Conservation (phyloP, 164 flowering plant species). For the Chimonanthus praecox region DNA sequence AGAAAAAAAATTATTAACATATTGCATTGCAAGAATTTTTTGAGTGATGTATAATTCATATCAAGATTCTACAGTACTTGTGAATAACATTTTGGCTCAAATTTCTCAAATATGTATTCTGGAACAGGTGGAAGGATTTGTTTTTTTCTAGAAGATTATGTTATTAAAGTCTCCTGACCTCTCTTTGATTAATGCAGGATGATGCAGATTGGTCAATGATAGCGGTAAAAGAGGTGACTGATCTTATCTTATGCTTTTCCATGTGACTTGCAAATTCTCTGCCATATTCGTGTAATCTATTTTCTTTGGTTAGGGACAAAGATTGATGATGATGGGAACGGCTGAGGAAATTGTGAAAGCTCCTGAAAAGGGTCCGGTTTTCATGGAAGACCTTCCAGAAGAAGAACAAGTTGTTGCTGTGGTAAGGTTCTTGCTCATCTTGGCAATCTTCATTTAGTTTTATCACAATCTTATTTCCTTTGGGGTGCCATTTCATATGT, state of each 20-base stretch:
- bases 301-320: conserved; percentile 64
- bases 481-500: neutral
- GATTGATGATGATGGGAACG: conserved; percentile 99
- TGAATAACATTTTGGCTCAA: neutral
- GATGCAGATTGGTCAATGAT: conserved; percentile 90
- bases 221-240: conserved; percentile 75
- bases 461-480: neutral
- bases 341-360: conserved; percentile 91
- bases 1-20: too few species aligned
- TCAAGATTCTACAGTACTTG: neutral
- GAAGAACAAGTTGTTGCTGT: conserved; percentile 78
- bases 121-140: neutral
- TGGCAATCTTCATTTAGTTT: neutral
- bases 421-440: conserved; percentile 35
- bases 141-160: neutral
- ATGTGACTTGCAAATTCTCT: neutral
- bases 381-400: conserved; percentile 92
- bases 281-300: conserved; percentile 2
- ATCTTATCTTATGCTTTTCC: conserved; percentile 1
- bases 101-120: neutral
- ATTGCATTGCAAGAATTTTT: too few species aligned
- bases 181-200: conserved; percentile 47
- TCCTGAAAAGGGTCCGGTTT: conserved; percentile 90
- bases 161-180: conserved; percentile 5
- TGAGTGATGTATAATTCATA: neutral